Percentiles rank a stretch among this genome's conserved stretches.
These are phyloP conservation scores for Rhexocercosporidium sp. DNA, from an alignment of 2,329 filamentous ascomycete species.

Conservation along the genomic window DNA sequence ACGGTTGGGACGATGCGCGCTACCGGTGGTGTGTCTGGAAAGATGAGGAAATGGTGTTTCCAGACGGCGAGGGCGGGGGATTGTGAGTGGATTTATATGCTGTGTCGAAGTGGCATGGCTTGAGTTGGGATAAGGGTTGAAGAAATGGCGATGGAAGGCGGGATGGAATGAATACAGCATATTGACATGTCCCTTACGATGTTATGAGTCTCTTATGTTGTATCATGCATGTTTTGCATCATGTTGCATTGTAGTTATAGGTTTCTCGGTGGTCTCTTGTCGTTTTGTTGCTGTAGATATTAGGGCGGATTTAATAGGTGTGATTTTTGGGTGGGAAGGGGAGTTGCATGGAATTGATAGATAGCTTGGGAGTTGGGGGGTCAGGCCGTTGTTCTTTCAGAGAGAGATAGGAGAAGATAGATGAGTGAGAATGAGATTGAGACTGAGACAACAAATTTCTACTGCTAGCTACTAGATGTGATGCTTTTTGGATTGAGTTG, in stretches of 20 bases:
- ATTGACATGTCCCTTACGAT: not conserved
- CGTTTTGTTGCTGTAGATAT: not conserved
- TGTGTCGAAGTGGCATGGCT: conserved; percentile 15
- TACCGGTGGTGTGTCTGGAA: conserved; percentile 36
- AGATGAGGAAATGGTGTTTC: conserved; percentile 38
- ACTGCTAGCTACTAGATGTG: too few relatives aligned
- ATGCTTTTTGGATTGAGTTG: too few relatives aligned
- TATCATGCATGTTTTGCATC: not conserved
- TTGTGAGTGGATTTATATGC: conserved; percentile 38
- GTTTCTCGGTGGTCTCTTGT: not conserved
- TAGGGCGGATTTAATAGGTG: not conserved
- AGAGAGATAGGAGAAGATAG: too few relatives aligned
- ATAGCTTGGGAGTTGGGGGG: too few relatives aligned
- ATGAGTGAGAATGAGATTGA: too few relatives aligned
- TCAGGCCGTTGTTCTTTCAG: too few relatives aligned
- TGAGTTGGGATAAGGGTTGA: not conserved
- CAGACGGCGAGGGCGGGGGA: conserved; percentile 34
- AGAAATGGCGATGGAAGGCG: not conserved
- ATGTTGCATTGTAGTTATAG: conserved; percentile 4
- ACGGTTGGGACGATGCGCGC: conserved; percentile 32
- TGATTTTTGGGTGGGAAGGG: not conserved
- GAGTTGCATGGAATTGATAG: too few relatives aligned
- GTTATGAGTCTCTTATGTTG: not conserved
- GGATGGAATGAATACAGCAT: not conserved
- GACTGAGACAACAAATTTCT: too few relatives aligned